Evolutionary conservation across 2,329 filamentous ascomycete genomes (phyloP), one percentile per base, ranked within the genome.

Genomic region (Pestalotiopsis sp.): DNA sequence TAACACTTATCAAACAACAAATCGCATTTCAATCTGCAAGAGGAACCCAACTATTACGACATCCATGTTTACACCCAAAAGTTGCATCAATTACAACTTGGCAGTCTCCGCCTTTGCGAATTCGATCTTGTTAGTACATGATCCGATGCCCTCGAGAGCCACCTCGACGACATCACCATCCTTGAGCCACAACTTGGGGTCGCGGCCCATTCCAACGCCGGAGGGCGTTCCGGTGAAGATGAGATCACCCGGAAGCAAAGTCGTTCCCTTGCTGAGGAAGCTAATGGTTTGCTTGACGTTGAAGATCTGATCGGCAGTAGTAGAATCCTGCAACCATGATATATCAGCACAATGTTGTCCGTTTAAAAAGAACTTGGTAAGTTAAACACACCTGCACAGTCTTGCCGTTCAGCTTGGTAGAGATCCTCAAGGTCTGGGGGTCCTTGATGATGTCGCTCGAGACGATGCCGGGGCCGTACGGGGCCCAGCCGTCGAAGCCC

Each of bases 401-500:
- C 73, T 84, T 73, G 1, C 88, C 89, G 74, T 91, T 91, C 35
- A 91, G 72, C 70, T 84, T 86, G 1, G 88, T 90, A 69, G 77
- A 81, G 66, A 91, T 89, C 62, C 76, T 79, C 56, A 91, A 78
- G 17, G 77, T 79, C 73, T 90, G 87, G 0, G 89, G 88, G 73
- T 91, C 85, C 30, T 79, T 78, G 70, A 90, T 85, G 65, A 90
- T 65, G 2, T 80, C 78, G 48, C 79, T 78, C 61, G 85, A 86
- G 7, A 92, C 91, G 70, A 94, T 92, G 1, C 88, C 91, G 0
- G 92, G 92, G 0, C 92, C 91, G 72, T 88, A 91, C 0, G 91
- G 92, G 4, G 90, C 91, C 89, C 91, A 94, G 71, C 89, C 89
- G 78, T 94, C 91, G 71, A 92, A 93, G 3, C 90, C 89, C 78